Conservation (phyloP, 2,329 filamentous ascomycete species). For the Lasiodiplodia citricola region DNA sequence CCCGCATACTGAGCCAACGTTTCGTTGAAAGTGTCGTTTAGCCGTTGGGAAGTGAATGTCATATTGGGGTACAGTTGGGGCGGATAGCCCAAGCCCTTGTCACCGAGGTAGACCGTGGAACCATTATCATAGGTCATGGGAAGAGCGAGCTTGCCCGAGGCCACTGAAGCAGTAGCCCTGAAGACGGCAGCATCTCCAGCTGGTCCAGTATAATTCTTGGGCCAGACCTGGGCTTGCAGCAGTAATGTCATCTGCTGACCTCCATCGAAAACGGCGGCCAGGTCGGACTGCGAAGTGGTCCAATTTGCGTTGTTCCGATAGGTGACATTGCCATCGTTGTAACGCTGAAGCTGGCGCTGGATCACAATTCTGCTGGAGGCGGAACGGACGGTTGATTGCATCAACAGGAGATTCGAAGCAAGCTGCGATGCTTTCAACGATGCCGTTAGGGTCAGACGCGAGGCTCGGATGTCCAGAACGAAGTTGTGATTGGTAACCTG, state of each 20-base stretch:
- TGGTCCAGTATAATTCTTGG: constrained; percentile 66
- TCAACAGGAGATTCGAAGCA: constrained; percentile 76
- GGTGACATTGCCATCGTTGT: constrained; percentile 60
- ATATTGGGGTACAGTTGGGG: constrained; percentile 78
- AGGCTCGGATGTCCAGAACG: constrained; percentile 62
- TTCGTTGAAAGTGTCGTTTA: constrained; percentile 42
- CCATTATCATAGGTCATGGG: constrained; percentile 49
- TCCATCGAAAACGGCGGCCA: constrained; percentile 72
- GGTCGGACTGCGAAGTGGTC: constrained; percentile 64
- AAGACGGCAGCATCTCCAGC: constrained; percentile 59
- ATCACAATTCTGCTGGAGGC: constrained; percentile 69
- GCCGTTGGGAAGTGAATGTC: constrained; percentile 58
- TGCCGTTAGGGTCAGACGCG: constrained; percentile 76
- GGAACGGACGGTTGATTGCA: constrained; percentile 75
- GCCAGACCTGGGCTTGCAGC: constrained; percentile 75
- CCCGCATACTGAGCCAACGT: constrained; percentile 51
- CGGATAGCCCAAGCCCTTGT: constrained; percentile 69
- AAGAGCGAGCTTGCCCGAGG: constrained; percentile 58
- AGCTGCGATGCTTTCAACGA: constrained; percentile 86
- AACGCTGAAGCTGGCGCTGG: constrained; percentile 57
- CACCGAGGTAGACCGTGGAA: constrained; percentile 61
- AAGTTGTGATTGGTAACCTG: constrained; percentile 67
- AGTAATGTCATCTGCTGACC: constrained; percentile 57
- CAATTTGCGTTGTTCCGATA: constrained; percentile 60
- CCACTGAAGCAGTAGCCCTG: constrained; percentile 64